Base-by-base conservation (phyloP, 805 yeast genomes). In the Yarrowia porcina region DNA sequence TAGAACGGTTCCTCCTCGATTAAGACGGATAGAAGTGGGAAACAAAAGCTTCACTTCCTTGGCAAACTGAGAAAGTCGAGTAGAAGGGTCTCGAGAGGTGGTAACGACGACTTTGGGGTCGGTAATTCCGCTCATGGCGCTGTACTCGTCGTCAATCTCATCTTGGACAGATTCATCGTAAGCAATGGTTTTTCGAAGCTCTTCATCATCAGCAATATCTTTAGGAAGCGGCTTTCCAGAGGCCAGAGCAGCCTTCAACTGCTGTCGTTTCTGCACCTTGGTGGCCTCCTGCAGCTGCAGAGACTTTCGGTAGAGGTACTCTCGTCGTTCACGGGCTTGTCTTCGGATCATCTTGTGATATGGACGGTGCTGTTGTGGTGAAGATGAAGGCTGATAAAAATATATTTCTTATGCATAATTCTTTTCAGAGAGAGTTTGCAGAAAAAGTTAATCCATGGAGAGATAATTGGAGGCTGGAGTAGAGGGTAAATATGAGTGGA, bases 321-420 rank as follows among this genome's bases (percentile, higher is more conserved):
- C 98, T 74, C 96, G 84, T 77, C 99, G 83, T 74, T 94, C 97
- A 77, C 99, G 85, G 8, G 98, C 97, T 72, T 93, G 96, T 79
- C 90, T 84, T 75, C 99, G 84, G 63, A 90, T 76, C 97, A 72
- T 72, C 32, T 10, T 17, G 18, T 8, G 44, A 17, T 21, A 4
- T 18, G 1, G 5, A 23, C 13, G 11, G 25, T 25, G 27, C n/a
- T 21, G 23, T 10, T 41, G 27, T 21, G 6, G 8, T 3, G 27
- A 18, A 17, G 20, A 13, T 5, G 36, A 3, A 10, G 10, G 23
- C 20, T 23, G 18, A 10, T 25, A 44, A 30, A 57, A 57, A 57
- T 28, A 33, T 28, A 30, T 27, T 13, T 18, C 28, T 2, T 28
- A 13, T 45, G 63, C 63, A 36, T 20, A 47, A 60, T 47, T 23